Evolutionary conservation across 306 rosid genomes (phyloP).

Genomic region (Vachellia pachyceras): DNA sequence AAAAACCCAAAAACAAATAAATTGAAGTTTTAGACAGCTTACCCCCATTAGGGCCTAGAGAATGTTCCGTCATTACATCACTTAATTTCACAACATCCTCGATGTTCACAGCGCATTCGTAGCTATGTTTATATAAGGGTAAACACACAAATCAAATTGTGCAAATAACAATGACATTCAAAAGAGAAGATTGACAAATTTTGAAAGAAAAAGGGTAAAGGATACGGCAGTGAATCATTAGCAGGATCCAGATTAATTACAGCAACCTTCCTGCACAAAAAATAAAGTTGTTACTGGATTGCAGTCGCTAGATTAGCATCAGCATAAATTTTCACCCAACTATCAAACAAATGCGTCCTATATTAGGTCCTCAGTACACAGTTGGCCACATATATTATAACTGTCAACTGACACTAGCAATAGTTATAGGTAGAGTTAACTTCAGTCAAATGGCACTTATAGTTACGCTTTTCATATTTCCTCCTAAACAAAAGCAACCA

Average conservation of each 20-base stretch:
- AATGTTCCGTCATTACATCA: constrained; percentile 85
- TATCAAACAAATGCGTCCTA: not conserved
- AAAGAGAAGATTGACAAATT: constrained; percentile 5
- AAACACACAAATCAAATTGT: constrained; percentile 33
- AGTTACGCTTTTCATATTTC: not conserved
- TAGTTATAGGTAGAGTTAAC: not conserved
- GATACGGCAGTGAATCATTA: constrained; percentile 93
- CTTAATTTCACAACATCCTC: constrained; percentile 84
- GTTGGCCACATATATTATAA: not conserved
- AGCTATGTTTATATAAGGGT: constrained; percentile 58
- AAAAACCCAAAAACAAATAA: not conserved
- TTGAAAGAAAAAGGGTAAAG: constrained; percentile 33
- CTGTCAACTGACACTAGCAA: not conserved
- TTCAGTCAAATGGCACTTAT: not conserved
- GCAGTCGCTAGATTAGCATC: constrained; percentile 10
- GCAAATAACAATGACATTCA: constrained; percentile 12
- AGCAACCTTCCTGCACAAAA: constrained; percentile 82
- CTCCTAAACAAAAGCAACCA: not conserved
- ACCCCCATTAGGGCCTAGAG: constrained; percentile 98
- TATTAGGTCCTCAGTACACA: not conserved
- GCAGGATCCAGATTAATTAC: constrained; percentile 95
- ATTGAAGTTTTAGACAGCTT: constrained; percentile 7
- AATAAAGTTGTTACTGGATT: constrained; percentile 14
- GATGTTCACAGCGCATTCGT: constrained; percentile 81
- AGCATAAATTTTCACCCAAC: constrained; percentile 10